phyloP scores from a whole-genome alignment of 1,284 basidiomycete species.

The Marasmius fiardii region DNA sequence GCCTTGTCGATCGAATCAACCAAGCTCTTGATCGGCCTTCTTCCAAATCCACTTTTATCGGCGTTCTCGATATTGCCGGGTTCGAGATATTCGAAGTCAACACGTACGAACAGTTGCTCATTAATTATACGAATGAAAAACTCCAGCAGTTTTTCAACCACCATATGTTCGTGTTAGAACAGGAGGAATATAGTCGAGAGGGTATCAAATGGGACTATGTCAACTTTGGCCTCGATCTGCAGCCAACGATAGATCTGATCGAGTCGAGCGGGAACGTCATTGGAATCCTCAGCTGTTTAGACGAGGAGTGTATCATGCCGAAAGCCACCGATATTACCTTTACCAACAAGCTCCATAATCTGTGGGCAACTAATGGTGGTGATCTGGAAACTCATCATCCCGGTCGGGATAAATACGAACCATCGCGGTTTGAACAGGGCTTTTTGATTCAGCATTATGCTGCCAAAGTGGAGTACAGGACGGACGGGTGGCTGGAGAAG shows the following conservation, averaged over 20 bases:
- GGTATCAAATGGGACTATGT: conserved; percentile 99
- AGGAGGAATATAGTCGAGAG: conserved; percentile 97
- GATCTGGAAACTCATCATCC: conserved; percentile 60
- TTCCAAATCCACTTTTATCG: conserved; percentile 94
- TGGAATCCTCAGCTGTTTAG: conserved; percentile 91
- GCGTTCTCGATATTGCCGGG: conserved; percentile 98
- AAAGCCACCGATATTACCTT: conserved; percentile 95
- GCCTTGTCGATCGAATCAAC: conserved; percentile 94
- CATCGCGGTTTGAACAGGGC: conserved; percentile 88
- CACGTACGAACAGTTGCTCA: conserved; percentile 96
- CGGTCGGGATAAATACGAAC: conserved; percentile 81
- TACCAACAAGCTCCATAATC: conserved; percentile 83
- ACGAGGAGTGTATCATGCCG: conserved; percentile 99
- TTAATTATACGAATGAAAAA: conserved; percentile 99
- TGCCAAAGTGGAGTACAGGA: conserved; percentile 94
- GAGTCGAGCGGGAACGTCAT: conserved; percentile 75
- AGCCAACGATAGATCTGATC: conserved; percentile 98
- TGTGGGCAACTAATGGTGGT: conserved; percentile 57
- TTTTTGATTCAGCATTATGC: conserved; percentile 98
- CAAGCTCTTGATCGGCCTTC: conserved; percentile 91
- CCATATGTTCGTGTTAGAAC: conserved; percentile 99
- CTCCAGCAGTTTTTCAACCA: conserved; percentile 99
- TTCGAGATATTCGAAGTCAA: conserved; percentile 96
- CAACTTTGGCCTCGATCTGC: conserved; percentile 97
- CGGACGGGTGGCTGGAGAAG: conserved; percentile 98